phyloP scores from a whole-genome alignment of 352 stramenopile genomes.

The Phytophthora kernoviae region DNA sequence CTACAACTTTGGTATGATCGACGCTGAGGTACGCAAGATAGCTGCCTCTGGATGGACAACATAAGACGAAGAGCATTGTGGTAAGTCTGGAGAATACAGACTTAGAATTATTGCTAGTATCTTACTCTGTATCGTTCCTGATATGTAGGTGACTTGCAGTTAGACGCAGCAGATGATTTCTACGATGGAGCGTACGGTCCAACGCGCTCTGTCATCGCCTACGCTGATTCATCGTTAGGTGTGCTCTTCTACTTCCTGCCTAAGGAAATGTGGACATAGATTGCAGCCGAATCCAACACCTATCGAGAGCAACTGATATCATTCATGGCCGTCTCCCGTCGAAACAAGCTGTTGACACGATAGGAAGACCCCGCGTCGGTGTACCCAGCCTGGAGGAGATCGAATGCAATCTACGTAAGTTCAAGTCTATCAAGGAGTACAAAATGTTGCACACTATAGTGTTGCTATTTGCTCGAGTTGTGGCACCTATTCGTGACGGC shows the following conservation, averaged over 20 bases:
- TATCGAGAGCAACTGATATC: constrained; percentile 12
- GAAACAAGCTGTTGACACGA: constrained; percentile 1
- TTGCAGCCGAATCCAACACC: constrained; percentile 17
- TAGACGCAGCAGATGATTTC: constrained; percentile 11
- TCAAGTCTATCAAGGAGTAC: constrained; percentile 14
- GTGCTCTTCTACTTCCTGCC: constrained; percentile 34
- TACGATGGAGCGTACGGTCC: constrained; percentile 12
- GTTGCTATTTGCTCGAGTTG: constrained; percentile 10
- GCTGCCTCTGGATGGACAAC: not conserved
- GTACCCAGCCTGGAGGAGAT: constrained; percentile 7
- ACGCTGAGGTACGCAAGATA: not conserved
- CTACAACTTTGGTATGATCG: constrained; percentile 4
- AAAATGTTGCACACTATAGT: constrained; percentile 17
- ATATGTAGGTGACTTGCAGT: not conserved
- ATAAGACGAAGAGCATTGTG: constrained; percentile 10
- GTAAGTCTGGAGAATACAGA: constrained; percentile 20
- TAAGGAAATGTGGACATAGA: constrained; percentile 17
- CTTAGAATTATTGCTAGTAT: not conserved
- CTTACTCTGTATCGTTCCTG: constrained; percentile 11
- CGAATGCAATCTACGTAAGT: constrained; percentile 6
- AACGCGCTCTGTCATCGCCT: constrained; percentile 15
- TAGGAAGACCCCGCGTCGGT: constrained; percentile 5
- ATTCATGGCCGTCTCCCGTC: not conserved
- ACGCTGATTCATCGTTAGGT: constrained; percentile 7
- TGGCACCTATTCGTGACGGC: constrained; percentile 7